A percentile compares a stretch with the other conserved stretches of the same genome.
Evolutionary conservation across 176 grass and related monocot genomes (phyloP).

Genomic region (Rhynchospora tenuis): DNA sequence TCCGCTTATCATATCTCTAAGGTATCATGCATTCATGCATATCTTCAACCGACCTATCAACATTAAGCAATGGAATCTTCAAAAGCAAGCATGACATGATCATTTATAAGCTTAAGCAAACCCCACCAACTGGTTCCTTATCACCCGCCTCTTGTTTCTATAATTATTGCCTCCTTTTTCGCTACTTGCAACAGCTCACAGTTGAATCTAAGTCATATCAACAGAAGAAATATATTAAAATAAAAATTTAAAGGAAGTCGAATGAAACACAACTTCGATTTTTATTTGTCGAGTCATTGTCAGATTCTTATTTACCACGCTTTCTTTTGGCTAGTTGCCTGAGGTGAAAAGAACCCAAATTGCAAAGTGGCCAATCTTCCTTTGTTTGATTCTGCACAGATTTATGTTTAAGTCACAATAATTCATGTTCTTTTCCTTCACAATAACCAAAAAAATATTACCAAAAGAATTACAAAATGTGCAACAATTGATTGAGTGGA

Average conservation of each 20-base stretch:
- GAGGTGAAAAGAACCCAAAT: not conserved
- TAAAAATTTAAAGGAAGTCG: not conserved
- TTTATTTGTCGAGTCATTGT: slow-evolving; percentile 5
- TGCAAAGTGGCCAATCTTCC: not conserved
- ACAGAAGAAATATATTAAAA: not conserved
- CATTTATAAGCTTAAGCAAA: slow-evolving; percentile 18
- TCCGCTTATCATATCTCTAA: slow-evolving; percentile 9
- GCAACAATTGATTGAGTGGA: not conserved
- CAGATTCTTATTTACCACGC: slow-evolving; percentile 1
- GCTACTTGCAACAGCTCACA: not conserved
- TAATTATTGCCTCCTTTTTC: not conserved
- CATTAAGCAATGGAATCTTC: not conserved
- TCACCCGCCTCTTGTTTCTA: not conserved
- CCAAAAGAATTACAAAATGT: not conserved
- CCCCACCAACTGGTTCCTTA: not conserved
- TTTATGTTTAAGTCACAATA: not conserved
- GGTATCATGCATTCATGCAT: not conserved
- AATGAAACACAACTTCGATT: not conserved
- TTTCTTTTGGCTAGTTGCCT: not conserved
- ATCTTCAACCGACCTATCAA: not conserved
- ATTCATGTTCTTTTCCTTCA: not conserved
- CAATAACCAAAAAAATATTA: not conserved
- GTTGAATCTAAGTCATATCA: not conserved
- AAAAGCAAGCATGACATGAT: slow-evolving; percentile 13
- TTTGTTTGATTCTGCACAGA: not conserved